Base-by-base conservation (phyloP, 768 basidiomycete genomes). In the Auricularia sp. region DNA sequence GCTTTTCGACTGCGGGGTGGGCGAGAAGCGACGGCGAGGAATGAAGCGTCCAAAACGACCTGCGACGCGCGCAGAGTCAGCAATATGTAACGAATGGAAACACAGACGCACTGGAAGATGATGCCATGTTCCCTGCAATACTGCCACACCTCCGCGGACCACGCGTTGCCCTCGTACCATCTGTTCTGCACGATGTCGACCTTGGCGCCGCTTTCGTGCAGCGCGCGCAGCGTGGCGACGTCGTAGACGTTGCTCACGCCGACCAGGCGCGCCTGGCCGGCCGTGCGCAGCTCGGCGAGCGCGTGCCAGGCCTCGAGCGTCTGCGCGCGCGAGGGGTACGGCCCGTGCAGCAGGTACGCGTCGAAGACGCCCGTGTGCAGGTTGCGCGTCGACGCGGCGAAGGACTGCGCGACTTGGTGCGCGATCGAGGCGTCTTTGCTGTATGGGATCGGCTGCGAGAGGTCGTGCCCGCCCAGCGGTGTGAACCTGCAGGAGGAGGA, bases 21-120 rank as follows among this genome's bases (percentile, higher is more conserved):
- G 71, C 63, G 3, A 92, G 76, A 8, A 92, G 76, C 16, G 71
- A 77, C 3, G 90, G 87, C 2, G 90, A 89, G n/a, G 90, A 88
- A 1, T 88, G 82, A 29, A 94, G 75, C 29, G 92, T 93, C 92
- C 92, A 93, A 74, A 94, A 93, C 16, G 90, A 91, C 69, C 90
- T 91, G 56, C 39, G 24, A 63, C 21, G 6, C 5, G 29, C 33
- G 35, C 61, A 36, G 37, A 61, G 14, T 10, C 6, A 65, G 36
- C 36, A 61, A 18, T 51, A 54, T 54, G 35, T 3, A 7, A 29
- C 2, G 29, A 29, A 7, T 54, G 39, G 24, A 18, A n/a, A n/a
- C n/a, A n/a, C 69, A 33, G 1, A 69, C 74, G 44, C 68, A 92
- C 88, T 93, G 90, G 69, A 92, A 93, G 71, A 85, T 81, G 8